phyloP scores from a whole-genome alignment of 768 basidiomycete genomes.

The Inosperma sp. region DNA sequence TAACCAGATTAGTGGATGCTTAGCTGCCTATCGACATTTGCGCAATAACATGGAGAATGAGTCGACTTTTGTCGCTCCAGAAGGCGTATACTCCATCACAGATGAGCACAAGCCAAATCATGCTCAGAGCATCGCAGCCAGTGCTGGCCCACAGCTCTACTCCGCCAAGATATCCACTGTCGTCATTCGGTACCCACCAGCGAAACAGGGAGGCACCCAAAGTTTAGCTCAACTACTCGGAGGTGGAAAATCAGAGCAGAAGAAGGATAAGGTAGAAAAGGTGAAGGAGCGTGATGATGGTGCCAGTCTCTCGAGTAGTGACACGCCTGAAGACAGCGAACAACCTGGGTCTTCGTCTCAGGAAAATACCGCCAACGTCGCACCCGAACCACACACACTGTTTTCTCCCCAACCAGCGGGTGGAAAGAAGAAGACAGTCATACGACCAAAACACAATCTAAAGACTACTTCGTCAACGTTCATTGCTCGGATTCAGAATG shows the following conservation, averaged over 20 bases:
- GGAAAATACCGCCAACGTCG: slow-evolving; percentile 35
- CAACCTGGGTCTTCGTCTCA: slow-evolving; percentile 34
- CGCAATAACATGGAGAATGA: slow-evolving; percentile 66
- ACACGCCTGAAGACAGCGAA: slow-evolving; percentile 61
- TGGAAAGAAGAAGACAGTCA: slow-evolving; percentile 58
- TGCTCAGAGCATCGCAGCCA: slow-evolving; percentile 37
- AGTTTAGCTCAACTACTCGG: slow-evolving; percentile 67
- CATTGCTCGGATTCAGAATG: slow-evolving; percentile 78
- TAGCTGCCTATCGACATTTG: no score
- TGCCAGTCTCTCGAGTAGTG: slow-evolving; percentile 76
- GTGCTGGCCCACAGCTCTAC: slow-evolving; percentile 37
- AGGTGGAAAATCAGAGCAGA: slow-evolving; percentile 60
- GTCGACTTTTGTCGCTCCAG: slow-evolving; percentile 80
- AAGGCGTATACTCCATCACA: slow-evolving; percentile 84
- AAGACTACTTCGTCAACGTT: slow-evolving; percentile 90
- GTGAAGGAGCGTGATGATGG: slow-evolving; percentile 59
- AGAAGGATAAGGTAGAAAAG: slow-evolving; percentile 54
- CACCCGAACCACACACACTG: slow-evolving; percentile 48
- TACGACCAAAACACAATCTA: slow-evolving; percentile 87
- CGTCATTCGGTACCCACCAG: slow-evolving; percentile 55
- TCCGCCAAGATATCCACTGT: slow-evolving; percentile 63
- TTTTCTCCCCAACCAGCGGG: slow-evolving; percentile 48
- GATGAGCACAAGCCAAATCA: slow-evolving; percentile 75
- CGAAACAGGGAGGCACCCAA: slow-evolving; percentile 51
- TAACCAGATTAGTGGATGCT: no score